Evolutionary conservation across 2,329 filamentous ascomycete species (phyloP), one percentile per base, ranked within the genome.

Genomic region (Microdochium trichocladiopsis): DNA sequence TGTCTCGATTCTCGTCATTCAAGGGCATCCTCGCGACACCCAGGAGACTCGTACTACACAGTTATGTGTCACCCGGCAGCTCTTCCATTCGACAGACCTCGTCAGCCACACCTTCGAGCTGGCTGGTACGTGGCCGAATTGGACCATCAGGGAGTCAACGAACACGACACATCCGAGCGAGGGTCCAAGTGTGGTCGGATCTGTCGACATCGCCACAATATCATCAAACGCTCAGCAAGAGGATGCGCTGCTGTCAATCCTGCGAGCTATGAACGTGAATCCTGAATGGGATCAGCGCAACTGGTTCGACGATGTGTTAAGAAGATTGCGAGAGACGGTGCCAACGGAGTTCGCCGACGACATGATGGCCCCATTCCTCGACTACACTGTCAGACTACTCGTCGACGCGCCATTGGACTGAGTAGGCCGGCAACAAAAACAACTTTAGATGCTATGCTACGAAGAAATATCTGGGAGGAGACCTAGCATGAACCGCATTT

Each of bases 241-340:
- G 8, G 25, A 25, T 14, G 23, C 14, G 8, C 25, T 48, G 23
- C 23, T 28, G 23, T 8, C 11, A 6, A 18, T 23, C 23, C n/a
- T 48, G 23, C 47, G 47, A 23, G 23, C 47, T 2, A 48, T 28
- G 9, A 16, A 10, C 10, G 25, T 48, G 4, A 48, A 22, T 14
- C 9, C 23, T 10, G 47, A 48, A 23, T 48, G 47, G 47, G 47
- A 48, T 28, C 23, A 25, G 3, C 47, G 25, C 23, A 48, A 48
- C 47, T 48, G 47, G 47, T 14, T 48, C 23, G 47, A 48, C 47
- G 47, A 48, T 18, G 47, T 48, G 47, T 21, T 48, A 8, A 48
- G 16, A 23, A 48, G 14, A n/a, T 23, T 48, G 18, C 4, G 22
- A 23, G 23, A 16, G 12, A 18, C 11, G 4, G 25, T 22, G 47